These are phyloP conservation scores for Lactifluus piperatus DNA, from an alignment of 768 basidiomycete species.

Conservation along the genomic window DNA sequence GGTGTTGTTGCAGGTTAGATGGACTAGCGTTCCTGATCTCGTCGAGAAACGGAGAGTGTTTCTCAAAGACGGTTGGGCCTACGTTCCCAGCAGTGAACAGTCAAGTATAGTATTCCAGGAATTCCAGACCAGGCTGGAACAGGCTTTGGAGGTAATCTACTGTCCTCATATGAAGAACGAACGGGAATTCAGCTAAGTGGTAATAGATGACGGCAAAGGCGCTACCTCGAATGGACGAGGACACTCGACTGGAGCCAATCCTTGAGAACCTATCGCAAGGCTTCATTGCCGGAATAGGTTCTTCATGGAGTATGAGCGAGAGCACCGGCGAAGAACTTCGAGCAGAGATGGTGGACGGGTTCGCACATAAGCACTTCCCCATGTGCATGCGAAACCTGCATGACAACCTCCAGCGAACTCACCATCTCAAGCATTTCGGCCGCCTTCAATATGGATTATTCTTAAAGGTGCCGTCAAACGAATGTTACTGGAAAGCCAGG, in stretches of 20 bases:
- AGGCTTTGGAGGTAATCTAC: conserved; percentile 58
- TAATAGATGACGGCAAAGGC: conserved; percentile 72
- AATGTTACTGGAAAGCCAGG: neutral
- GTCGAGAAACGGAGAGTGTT: conserved; percentile 76
- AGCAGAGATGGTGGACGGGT: conserved; percentile 89
- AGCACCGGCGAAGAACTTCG: conserved; percentile 58
- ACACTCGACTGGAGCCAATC: conserved; percentile 82
- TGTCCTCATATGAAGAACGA: neutral
- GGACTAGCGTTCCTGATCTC: conserved; percentile 92
- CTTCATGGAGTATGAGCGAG: conserved; percentile 63
- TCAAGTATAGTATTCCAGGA: conserved; percentile 84
- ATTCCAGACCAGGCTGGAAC: conserved; percentile 64
- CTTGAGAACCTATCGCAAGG: conserved; percentile 88
- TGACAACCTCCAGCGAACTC: conserved; percentile 62
- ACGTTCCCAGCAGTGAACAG: conserved; percentile 68
- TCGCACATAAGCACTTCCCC: conserved; percentile 86
- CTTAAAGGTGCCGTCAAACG: conserved; percentile 70
- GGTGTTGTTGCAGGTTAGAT: conserved; percentile 61
- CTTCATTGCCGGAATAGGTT: conserved; percentile 84
- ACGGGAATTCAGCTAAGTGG: neutral
- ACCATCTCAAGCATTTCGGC: conserved; percentile 89
- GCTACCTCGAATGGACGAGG: conserved; percentile 89
- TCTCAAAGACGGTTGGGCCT: conserved; percentile 77
- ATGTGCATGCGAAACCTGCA: conserved; percentile 92
- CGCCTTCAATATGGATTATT: conserved; percentile 89